phyloP scores from a whole-genome alignment of 768 basidiomycete genomes.

The Mycena amicta region DNA sequence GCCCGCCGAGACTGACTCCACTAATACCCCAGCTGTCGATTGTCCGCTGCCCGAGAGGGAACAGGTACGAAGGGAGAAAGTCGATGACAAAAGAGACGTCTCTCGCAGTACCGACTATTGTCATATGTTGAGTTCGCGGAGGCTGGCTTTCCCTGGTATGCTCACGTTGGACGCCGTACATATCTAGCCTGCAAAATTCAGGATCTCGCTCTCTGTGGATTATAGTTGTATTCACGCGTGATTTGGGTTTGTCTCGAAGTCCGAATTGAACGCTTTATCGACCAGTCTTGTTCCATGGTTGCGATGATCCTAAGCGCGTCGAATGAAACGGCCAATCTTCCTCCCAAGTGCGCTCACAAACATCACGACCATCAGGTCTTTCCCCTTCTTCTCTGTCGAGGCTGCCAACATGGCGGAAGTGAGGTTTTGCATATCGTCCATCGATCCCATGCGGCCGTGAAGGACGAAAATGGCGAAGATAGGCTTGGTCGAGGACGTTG shows the following conservation, averaged over 20 bases:
- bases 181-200: constrained; percentile 49
- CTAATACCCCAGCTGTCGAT: constrained; percentile 72
- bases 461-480: constrained; percentile 44
- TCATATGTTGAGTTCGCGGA: background rate
- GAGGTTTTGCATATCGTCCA: constrained; percentile 26
- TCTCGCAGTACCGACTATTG: constrained; percentile 61
- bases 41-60: constrained; percentile 60
- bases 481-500: constrained; percentile 21
- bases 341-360: constrained; percentile 34
- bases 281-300: constrained; percentile 46
- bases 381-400: constrained; percentile 15
- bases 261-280: constrained; percentile 36
- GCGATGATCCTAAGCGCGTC: constrained; percentile 42
- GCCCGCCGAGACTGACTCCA: constrained; percentile 84
- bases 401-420: constrained; percentile 30
- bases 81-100: constrained; percentile 85
- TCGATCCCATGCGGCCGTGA: constrained; percentile 42
- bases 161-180: constrained; percentile 50
- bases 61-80: constrained; percentile 73
- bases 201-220: too few relatives aligned
- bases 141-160: constrained; percentile 1
- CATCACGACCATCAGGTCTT: constrained; percentile 38
- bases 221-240: constrained; percentile 51
- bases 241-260: constrained; percentile 39
- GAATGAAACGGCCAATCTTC: too few relatives aligned